Base-by-base conservation (phyloP, 2,329 filamentous ascomycete genomes). In the Penicillium sp. region DNA sequence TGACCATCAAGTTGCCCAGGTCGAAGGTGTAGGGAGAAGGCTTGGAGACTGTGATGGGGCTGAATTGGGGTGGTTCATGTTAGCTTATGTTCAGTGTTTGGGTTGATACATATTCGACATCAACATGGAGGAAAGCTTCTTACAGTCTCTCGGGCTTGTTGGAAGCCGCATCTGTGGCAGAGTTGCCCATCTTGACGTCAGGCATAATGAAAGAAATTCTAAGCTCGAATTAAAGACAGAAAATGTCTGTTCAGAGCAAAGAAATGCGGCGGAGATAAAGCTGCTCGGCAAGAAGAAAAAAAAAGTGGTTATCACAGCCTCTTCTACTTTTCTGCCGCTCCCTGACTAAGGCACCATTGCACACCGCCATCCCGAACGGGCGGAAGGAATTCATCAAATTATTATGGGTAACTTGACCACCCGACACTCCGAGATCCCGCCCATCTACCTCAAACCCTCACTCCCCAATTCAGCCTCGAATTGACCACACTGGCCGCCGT, bases 1-100 rank as follows among this genome's bases (percentile, higher is more conserved):
- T 89, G 78, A 88, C 90, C 75, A 96, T 86, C 58, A 98, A 89
- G 75, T 96, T 88, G 69, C 93, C 90, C 44, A 97, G 89, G 78
- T 97, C 93, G 82, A 96, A 97, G 69, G 88, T 93, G 83, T 96
- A 96, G 10, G 93, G 93, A 7, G 91, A 96, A 4, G 92, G 89
- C 80, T 96, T 96, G 64, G 89, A 84, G 74, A 92, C 90, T 17
- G 84, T 86, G 65, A 91, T 83, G 49, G 87, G 85, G 10, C 78
- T 80, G 55, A 13, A 53, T 30, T 47, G 12, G 28, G 19, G 6
- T 12, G 55, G 15, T 22, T 50, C 35, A 13, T 56, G 59, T 72
- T 69, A 69, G 67, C 63, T 61, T 59, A 59, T 49, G 37, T 64
- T 59, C 49, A 53, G 58, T 61, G 38, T 58, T 63, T 60, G 50